Evolutionary conservation across 805 yeast genomes (phyloP).

Genomic region (Monosporozyma yasuniensis): DNA sequence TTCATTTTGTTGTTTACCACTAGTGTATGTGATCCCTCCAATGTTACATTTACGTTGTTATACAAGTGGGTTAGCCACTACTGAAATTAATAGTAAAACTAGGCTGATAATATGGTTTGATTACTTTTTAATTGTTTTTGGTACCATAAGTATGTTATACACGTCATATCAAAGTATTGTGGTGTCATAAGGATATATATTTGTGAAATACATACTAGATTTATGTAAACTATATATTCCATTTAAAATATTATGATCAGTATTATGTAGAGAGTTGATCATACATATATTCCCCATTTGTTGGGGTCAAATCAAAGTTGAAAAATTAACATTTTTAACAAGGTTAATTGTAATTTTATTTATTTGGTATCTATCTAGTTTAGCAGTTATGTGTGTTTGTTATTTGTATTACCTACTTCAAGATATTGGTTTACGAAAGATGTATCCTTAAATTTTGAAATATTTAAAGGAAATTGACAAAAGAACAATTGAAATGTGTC

Average conservation of each 20-base stretch:
- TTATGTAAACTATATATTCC: background rate
- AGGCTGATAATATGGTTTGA: constrained; percentile 35
- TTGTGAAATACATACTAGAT: background rate
- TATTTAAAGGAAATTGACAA: background rate
- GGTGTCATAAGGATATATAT: background rate
- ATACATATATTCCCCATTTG: too few relatives aligned
- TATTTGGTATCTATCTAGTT: too few relatives aligned
- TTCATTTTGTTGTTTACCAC: constrained; percentile 76
- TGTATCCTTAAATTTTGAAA: too few relatives aligned
- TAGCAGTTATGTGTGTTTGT: too few relatives aligned
- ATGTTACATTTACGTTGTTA: constrained; percentile 52
- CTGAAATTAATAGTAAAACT: background rate
- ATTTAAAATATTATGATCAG: too few relatives aligned
- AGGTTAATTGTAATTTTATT: too few relatives aligned
- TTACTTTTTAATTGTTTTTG: constrained; percentile 42
- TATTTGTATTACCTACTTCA: too few relatives aligned
- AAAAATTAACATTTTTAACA: too few relatives aligned
- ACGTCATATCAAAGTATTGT: constrained; percentile 52
- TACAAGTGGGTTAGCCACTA: constrained; percentile 17
- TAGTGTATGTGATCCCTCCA: constrained; percentile 82
- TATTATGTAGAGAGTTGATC: too few relatives aligned
- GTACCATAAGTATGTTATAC: constrained; percentile 54
- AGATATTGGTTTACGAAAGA: too few relatives aligned
- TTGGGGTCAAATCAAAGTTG: too few relatives aligned
- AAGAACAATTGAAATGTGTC: background rate